Base-by-base conservation (phyloP, 139 green algal genomes). In the Chlamydomonas urium region DNA sequence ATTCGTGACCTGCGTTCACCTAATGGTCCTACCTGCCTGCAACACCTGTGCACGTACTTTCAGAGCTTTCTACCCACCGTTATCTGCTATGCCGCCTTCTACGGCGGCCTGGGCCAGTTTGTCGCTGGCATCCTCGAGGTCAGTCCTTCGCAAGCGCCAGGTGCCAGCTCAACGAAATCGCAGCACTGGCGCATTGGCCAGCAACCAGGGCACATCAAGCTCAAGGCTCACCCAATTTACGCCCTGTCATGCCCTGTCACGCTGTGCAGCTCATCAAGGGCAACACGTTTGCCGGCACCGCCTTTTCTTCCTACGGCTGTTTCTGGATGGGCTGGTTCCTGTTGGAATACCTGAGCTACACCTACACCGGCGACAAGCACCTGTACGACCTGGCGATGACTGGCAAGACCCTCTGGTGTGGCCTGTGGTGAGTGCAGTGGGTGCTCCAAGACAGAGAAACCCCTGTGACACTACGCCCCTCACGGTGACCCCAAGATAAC, bases 121-220 rank as follows among this genome's bases (percentile, higher is more conserved):
- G 38, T 91, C 32, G 86, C 86, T 24, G 88, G 88, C 42, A 79
- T 90, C 14, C 78, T 90, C 8, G 86, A 93, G 77, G 83, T 89
- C 60, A 58, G 53, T 56, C 17, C 21, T 56, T 17, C 21, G 45
- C 21, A 26, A 26, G 45, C 21, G 21, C 17, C 45, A 21, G 17
- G 17, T 21, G 21, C 45, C 17, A 21, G 17, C 17, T 56, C 17
- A 56, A 56, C 21, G 17, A 56, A 26, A 26, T 26, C 21, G 45
- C 17, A 56, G 21, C 45, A 56, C 45, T 26, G 45, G 17, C 45
- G 45, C 45, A 17, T 56, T 21, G 17, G 45, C 21, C 17, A 56
- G 21, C 21, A 21, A 56, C 14, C 8, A 24, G 42, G 42, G 42
- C 42, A 14, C 10, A 50, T 50, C 42, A 50, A 50, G 14, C 10